phyloP scores from a whole-genome alignment of 116 monocot genomes.

The Zostera marina region DNA sequence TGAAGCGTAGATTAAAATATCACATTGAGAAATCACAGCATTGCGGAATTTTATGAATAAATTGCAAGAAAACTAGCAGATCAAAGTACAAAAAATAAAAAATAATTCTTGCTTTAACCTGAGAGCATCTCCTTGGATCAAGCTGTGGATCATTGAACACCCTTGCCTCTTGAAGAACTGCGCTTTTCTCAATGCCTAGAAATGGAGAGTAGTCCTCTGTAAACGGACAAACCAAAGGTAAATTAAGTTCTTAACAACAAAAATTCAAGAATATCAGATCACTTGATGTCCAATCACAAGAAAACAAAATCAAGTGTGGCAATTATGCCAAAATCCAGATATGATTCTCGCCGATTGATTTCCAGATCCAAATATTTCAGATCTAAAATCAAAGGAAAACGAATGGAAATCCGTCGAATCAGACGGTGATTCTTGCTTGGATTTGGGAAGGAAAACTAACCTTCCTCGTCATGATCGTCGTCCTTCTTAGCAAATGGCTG shows the following conservation, averaged over 20 bases:
- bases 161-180: constrained; percentile 94
- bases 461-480: constrained; percentile 92
- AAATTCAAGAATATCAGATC: background rate
- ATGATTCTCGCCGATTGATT: background rate
- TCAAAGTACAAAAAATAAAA: too few species aligned
- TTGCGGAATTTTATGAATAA: too few species aligned
- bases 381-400: too few species aligned
- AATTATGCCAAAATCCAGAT: background rate
- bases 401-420: background rate
- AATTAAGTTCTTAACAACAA: background rate
- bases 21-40: background rate
- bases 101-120: constrained; percentile 39
- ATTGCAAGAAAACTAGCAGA: too few species aligned
- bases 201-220: constrained; percentile 79
- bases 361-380: background rate
- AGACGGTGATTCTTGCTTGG: background rate
- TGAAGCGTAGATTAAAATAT: background rate
- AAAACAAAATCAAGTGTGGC: too few species aligned
- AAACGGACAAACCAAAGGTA: background rate
- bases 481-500: constrained; percentile 96
- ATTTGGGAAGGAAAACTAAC: constrained; percentile 11
- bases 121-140: constrained; percentile 83
- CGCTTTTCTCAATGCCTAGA: constrained; percentile 87
- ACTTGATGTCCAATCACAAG: background rate
- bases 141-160: constrained; percentile 96